phyloP scores from a whole-genome alignment of 352 stramenopile species.

The Thraustochytrium sp. region DNA sequence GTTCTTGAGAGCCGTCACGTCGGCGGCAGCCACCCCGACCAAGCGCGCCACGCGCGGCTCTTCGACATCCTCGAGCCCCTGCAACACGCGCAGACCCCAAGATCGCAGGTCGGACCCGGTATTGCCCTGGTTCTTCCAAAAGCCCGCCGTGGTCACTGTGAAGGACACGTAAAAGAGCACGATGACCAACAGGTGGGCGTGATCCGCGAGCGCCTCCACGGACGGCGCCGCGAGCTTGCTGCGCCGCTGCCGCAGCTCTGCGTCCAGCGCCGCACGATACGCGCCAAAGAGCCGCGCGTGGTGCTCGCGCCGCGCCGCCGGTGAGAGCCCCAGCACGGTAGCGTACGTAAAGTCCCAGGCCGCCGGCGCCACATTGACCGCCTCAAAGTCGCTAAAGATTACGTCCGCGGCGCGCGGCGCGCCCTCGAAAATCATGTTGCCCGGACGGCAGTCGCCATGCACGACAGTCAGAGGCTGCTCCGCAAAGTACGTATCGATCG shows the following conservation, averaged over 20 bases:
- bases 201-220: background rate
- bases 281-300: background rate
- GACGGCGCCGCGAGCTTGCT: background rate
- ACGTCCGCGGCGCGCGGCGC: background rate
- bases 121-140: constrained; percentile 34
- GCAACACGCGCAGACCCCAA: background rate
- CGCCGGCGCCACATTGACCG: background rate
- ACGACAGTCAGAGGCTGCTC: background rate
- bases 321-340: background rate
- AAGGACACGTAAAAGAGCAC: constrained; percentile 8
- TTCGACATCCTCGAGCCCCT: background rate
- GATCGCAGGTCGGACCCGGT: background rate
- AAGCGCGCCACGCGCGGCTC: background rate
- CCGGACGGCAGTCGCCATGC: constrained; percentile 27
- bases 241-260: background rate
- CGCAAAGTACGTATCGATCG: background rate
- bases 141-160: constrained; percentile 4
- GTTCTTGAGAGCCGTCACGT: too few species aligned
- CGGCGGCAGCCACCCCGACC: background rate
- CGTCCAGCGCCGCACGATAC: background rate
- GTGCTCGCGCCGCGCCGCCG: background rate
- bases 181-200: background rate
- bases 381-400: constrained; percentile 33
- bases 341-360: constrained; percentile 24
- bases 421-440: constrained; percentile 39